Base-by-base conservation (phyloP, 768 basidiomycete genomes). In the Leucocoprinus sp. region DNA sequence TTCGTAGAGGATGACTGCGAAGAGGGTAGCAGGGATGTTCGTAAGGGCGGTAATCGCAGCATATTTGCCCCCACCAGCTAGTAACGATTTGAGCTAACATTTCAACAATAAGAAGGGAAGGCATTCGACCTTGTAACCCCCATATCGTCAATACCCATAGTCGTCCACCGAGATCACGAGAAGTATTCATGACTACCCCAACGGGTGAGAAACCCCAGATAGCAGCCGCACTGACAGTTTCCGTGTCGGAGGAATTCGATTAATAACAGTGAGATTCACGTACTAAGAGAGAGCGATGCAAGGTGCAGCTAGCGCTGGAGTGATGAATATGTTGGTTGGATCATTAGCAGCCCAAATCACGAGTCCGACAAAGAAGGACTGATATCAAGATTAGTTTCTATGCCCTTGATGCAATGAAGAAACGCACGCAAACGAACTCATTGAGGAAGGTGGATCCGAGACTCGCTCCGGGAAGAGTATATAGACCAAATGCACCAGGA, bases 131-230 rank as follows among this genome's bases (percentile, higher is more conserved):
- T 51, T 57, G 54, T 2, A 26, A 55, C 15, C 82, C 82, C 71
- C 76, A 84, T 44, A 84, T 72, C 3, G 78, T 67, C 60, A 86
- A 56, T 0, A 70, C 74, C 52, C 74, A 71, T n/a, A 84, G 50
- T 12, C 82, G 75, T 3, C 71, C 78, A 15, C 82, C 83, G 34
- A 86, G 22, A 57, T 85, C 83, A 55, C 83, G 80, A 22, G 82
- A 80, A 2, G 78, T 61, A 59, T 86, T 86, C 26, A 81, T 66
- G 11, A 78, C 69, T 36, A 85, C 73, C 78, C 45, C 7, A 49
- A 36, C 37, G 17, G 27, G 50, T 4, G 74, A 64, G 56, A 65
- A 84, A 29, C 80, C 76, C 80, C 82, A 84, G 48, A 83, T 70
- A 29, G 70, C 67, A 31, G 69, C 61, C 37, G 64, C 75, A 54